Evolutionary conservation across 495 filamentous ascomycete genomes (phyloP).

Genomic region (Talaromyces nanjingensis): DNA sequence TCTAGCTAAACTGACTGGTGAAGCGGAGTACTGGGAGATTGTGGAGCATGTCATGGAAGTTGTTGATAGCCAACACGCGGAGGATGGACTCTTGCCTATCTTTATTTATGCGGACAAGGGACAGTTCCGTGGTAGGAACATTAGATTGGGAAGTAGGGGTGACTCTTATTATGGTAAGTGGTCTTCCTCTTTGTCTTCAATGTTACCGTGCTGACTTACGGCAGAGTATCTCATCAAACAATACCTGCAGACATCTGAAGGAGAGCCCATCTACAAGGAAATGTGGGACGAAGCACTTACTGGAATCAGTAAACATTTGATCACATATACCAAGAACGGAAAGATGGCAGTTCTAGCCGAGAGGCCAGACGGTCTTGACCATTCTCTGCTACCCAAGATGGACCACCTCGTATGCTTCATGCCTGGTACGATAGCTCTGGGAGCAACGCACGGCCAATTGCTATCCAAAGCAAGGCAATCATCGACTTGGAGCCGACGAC

Average conservation of each 20-base stretch:
- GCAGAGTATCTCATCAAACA: slow-evolving; percentile 94
- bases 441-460: slow-evolving; percentile 69
- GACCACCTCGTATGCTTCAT: slow-evolving; percentile 97
- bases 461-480: slow-evolving; percentile 67
- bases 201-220: slow-evolving; percentile 7
- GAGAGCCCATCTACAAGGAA: slow-evolving; percentile 79
- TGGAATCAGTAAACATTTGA: slow-evolving; percentile 84
- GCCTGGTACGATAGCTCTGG: slow-evolving; percentile 90
- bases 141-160: slow-evolving; percentile 85
- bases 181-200: slow-evolving; percentile 3
- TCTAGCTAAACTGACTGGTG: slow-evolving; percentile 87
- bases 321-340: slow-evolving; percentile 76
- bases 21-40: slow-evolving; percentile 81
- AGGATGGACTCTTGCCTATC: slow-evolving; percentile 86
- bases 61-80: slow-evolving; percentile 67
- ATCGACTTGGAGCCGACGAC: slow-evolving; percentile 62
- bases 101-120: slow-evolving; percentile 78
- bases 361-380: slow-evolving; percentile 64
- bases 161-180: slow-evolving; percentile 84
- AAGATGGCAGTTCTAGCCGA: slow-evolving; percentile 83
- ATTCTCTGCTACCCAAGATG: slow-evolving; percentile 76
- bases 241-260: slow-evolving; percentile 82
- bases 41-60: slow-evolving; percentile 89
- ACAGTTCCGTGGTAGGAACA: slow-evolving; percentile 71
- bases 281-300: slow-evolving; percentile 86